Evolutionary conservation across 2,329 filamentous ascomycete genomes (phyloP), one percentile per base, ranked within the genome.

Genomic region (Ophidiomyces ophidiicola): DNA sequence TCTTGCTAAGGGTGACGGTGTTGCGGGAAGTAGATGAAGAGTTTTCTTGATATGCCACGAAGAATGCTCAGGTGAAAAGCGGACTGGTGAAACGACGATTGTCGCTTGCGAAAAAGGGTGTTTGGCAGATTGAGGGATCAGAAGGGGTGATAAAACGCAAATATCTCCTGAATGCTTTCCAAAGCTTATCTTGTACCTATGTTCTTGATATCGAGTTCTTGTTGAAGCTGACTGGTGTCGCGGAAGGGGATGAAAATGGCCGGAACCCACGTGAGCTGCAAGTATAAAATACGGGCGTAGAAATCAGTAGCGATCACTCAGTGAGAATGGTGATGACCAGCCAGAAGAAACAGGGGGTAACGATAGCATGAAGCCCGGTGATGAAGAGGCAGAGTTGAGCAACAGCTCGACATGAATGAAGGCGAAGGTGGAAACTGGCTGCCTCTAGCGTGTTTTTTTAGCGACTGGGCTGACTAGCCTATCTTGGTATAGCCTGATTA

Each of bases 61-160:
- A 51, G 53, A 44, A 42, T 42, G 51, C 48, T 54, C 51, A 51
- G 53, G 51, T 62, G 58, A 54, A 48, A 51, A 50, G 53, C 42
- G 46, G 53, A 49, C 48, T 54, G 44, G 50, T 55, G 46, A 53
- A 54, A 48, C 43, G 50, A 49, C 43, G 42, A 47, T 50, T 41
- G 41, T 23, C 35, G 32, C 19, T 36, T 31, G 39, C 36, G 39
- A 34, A 44, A 24, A 36, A 23, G 39, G 30, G 37, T 35, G 33
- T 26, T 43, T 44, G 45, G 23, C 44, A 49, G 49, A 47, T 45
- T 50, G 44, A 52, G 36, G 19, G 29, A 48, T 57, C 47, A 47
- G 46, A 48, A 46, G 43, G 38, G 41, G 28, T 33, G 24, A 12
- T 32, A 14, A 39, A 43, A 43, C 24, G 36, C 28, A 39, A 39